phyloP scores from a whole-genome alignment of 768 basidiomycete species.

The Leccinellum luteum region DNA sequence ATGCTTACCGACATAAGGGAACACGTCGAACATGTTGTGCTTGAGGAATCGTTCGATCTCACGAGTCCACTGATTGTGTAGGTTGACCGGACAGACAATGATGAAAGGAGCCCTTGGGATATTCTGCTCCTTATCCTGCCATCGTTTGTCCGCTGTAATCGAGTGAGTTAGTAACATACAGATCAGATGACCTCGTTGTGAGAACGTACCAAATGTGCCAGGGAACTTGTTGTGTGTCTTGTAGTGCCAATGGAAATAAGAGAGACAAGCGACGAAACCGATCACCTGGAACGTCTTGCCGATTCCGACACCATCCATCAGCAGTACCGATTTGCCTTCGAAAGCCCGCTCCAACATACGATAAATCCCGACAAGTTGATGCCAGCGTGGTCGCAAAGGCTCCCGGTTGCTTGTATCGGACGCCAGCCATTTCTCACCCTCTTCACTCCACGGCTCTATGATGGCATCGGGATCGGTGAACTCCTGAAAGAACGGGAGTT shows the following conservation, averaged over 20 bases:
- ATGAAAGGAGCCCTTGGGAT: background rate
- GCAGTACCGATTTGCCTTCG: slow-evolving; percentile 2
- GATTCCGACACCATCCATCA: slow-evolving; percentile 27
- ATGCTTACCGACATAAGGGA: background rate
- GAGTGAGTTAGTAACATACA: background rate
- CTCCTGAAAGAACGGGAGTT: slow-evolving; percentile 1
- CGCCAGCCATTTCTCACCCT: slow-evolving; percentile 10
- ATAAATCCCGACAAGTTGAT: slow-evolving; percentile 21
- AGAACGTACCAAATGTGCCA: background rate
- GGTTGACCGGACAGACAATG: background rate
- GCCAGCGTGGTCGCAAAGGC: slow-evolving; percentile 13
- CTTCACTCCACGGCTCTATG: slow-evolving; percentile 6
- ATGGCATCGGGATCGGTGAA: background rate
- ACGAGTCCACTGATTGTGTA: background rate
- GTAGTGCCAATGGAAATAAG: slow-evolving; percentile 2
- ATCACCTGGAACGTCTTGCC: slow-evolving; percentile 24
- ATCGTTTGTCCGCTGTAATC: background rate
- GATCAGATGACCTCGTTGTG: background rate
- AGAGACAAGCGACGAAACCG: slow-evolving; percentile 9
- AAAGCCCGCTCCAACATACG: slow-evolving; percentile 12
- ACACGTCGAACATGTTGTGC: background rate
- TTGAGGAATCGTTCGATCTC: background rate
- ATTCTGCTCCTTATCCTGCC: background rate
- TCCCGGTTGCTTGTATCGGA: background rate
- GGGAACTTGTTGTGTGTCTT: background rate